These are phyloP conservation scores for Rhizophora apiculata DNA, from an alignment of 345 rosid species.

Conservation along the genomic window DNA sequence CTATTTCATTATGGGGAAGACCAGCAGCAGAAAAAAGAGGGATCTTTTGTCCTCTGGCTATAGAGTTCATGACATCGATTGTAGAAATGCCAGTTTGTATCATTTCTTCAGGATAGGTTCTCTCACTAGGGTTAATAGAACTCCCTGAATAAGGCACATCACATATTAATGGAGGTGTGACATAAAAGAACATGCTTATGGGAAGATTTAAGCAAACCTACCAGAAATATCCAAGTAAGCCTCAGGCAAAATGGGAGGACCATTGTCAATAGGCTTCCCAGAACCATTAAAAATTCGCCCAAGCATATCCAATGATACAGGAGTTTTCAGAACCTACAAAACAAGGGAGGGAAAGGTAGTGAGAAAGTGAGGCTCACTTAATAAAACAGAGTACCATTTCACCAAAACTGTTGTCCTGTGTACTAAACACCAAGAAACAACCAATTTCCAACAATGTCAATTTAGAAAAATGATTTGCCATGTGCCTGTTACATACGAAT, in stretches of 20 bases:
- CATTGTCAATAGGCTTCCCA: conserved; percentile 95
- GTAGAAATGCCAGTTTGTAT: conserved; percentile 98
- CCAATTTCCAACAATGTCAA: too few relatives aligned
- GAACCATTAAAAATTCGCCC: conserved; percentile 96
- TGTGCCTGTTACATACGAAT: neutral
- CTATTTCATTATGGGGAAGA: conserved; percentile 98
- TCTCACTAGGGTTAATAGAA: conserved; percentile 97
- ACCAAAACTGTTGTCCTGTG: too few relatives aligned
- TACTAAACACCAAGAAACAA: too few relatives aligned
- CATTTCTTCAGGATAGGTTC: conserved; percentile 99
- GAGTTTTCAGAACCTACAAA: conserved; percentile 81
- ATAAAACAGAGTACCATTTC: neutral
- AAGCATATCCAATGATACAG: conserved; percentile 93
- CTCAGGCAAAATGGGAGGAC: conserved; percentile 91
- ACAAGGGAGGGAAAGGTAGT: neutral
- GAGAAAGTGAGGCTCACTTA: neutral
- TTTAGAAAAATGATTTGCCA: too few relatives aligned
- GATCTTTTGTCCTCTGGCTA: conserved; percentile 97
- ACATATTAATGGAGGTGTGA: neutral
- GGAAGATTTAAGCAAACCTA: conserved; percentile 24
- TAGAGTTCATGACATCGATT: conserved; percentile 96
- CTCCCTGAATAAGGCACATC: conserved; percentile 49
- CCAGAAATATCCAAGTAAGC: conserved; percentile 96
- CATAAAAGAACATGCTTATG: conserved; percentile 9
- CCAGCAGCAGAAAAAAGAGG: conserved; percentile 99